phyloP scores from a whole-genome alignment of 1,284 basidiomycete species.

The Vanrija pseudolonga region DNA sequence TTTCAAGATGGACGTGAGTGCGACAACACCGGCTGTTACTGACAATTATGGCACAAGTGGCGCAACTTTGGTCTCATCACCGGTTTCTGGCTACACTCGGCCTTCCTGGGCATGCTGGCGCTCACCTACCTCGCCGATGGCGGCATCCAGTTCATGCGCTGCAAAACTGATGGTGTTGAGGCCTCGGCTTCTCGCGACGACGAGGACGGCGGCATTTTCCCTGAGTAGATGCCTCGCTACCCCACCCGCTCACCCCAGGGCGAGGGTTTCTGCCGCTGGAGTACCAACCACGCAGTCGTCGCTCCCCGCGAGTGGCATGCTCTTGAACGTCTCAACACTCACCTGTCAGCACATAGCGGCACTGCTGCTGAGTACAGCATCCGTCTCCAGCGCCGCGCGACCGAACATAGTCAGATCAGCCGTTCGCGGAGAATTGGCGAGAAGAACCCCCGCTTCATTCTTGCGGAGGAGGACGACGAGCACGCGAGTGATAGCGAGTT shows the following conservation, averaged over 20 bases:
- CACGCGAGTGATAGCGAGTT: too few species aligned
- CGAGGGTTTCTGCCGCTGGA: background rate
- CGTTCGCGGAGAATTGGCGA: too few species aligned
- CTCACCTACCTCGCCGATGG: slow-evolving; percentile 16
- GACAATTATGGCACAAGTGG: too few species aligned
- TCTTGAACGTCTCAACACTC: background rate
- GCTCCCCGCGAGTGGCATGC: background rate
- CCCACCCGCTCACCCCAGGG: background rate
- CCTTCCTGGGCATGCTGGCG: slow-evolving; percentile 7
- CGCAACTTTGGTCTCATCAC: slow-evolving; percentile 51
- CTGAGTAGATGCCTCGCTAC: background rate
- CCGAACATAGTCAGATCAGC: too few species aligned
- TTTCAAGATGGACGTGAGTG: slow-evolving; percentile 20
- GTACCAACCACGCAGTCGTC: background rate
- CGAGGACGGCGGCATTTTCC: background rate
- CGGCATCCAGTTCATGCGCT: background rate
- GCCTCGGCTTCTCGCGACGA: background rate
- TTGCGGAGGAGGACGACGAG: too few species aligned
- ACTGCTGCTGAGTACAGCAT: background rate
- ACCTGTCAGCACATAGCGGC: background rate
- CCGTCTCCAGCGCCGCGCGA: background rate
- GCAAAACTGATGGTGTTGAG: background rate
- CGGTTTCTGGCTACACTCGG: slow-evolving; percentile 32
- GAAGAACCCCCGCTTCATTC: too few species aligned
- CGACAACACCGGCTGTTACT: too few species aligned